Evolutionary conservation across 1,284 basidiomycete species (phyloP).

Genomic region (Cryptococcus maquisensis): DNA sequence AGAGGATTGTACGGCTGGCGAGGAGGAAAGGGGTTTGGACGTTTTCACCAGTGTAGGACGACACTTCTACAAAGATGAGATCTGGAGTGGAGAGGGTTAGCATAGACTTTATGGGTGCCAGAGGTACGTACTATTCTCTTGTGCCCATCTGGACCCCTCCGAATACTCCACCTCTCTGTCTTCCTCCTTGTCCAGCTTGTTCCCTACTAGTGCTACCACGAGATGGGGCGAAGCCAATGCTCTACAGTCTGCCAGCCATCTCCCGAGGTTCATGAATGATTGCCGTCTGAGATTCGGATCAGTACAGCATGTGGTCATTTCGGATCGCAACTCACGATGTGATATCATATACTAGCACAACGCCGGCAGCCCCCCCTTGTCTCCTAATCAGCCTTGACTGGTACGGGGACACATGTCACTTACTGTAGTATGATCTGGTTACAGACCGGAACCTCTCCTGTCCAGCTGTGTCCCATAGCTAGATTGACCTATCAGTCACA

Average conservation of each 20-base stretch:
- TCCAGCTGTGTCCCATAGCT: conserved; percentile 97
- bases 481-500: neutral
- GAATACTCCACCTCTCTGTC: conserved; percentile 91
- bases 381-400: neutral
- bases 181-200: conserved; percentile 90
- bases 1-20: conserved; percentile 80
- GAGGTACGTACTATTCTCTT: conserved; percentile 69
- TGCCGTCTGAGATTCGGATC: conserved; percentile 39
- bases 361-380: conserved; percentile 76
- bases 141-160: conserved; percentile 91
- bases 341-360: conserved; percentile 92
- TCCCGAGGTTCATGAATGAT: conserved; percentile 70
- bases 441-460: conserved; percentile 96
- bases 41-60: conserved; percentile 87
- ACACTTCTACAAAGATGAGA: conserved; percentile 87
- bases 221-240: conserved; percentile 80
- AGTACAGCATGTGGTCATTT: neutral
- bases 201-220: conserved; percentile 87
- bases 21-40: conserved; percentile 90
- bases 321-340: conserved; percentile 62
- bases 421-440: conserved; percentile 89
- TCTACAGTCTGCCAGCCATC: conserved; percentile 88
- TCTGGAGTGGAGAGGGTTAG: conserved; percentile 53
- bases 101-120: neutral
- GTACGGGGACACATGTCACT: neutral